phyloP scores from a whole-genome alignment of 1,284 basidiomycete genomes.

The Erythrobasidium hasegawianum region DNA sequence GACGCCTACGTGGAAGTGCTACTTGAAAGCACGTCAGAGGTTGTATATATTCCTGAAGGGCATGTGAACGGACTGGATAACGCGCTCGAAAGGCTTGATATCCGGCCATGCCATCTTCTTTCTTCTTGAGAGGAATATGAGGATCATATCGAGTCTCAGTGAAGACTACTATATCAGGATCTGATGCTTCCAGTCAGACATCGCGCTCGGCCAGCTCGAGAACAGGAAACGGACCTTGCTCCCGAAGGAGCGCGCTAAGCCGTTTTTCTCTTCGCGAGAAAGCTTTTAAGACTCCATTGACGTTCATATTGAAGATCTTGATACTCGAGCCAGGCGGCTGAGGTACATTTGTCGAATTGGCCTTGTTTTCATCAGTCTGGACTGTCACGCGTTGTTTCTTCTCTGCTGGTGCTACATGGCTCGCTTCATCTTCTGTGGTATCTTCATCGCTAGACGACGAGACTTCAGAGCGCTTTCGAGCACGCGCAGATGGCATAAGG shows the following conservation, averaged over 20 bases:
- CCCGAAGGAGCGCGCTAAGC: neutral
- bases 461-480: neutral
- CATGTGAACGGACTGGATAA: conserved; percentile 5
- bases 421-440: neutral
- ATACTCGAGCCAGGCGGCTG: neutral
- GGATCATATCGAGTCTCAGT: conserved; percentile 32
- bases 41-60: neutral
- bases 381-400: no score
- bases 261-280: conserved; percentile 23
- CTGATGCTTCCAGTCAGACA: conserved; percentile 4
- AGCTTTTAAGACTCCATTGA: conserved; percentile 30
- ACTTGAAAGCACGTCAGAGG: neutral
- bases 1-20: conserved; percentile 19
- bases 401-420: no score
- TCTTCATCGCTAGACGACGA: neutral
- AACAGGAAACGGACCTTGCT: conserved; percentile 11
- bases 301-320: conserved; percentile 33
- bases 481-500: neutral
- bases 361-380: no score
- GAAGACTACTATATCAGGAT: conserved; percentile 28
- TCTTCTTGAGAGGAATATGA: conserved; percentile 14
- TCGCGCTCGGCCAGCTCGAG: neutral
- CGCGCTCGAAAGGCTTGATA: conserved; percentile 14
- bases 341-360: no score
- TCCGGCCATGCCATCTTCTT: conserved; percentile 28